phyloP scores from a whole-genome alignment of 164 flowering plant species.

The Kalanchoe fedtschenkoi region DNA sequence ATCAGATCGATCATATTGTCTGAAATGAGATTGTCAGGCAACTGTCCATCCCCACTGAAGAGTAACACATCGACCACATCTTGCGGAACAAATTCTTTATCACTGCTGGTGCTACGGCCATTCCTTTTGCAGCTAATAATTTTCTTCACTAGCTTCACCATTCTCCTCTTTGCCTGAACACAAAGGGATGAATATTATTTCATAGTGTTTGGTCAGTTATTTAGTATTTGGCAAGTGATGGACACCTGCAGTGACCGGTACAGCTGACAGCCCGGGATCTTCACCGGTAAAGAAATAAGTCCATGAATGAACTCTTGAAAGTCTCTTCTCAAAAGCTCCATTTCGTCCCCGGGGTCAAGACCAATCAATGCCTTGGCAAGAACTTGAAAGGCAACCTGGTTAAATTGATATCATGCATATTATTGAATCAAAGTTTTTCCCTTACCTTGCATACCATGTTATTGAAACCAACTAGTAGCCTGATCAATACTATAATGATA shows the following conservation, averaged over 20 bases:
- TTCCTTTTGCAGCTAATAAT: slow-evolving; percentile 35
- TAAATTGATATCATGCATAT: not conserved
- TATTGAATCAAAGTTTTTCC: too few relatives aligned
- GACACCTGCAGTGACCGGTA: slow-evolving; percentile 76
- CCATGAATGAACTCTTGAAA: slow-evolving; percentile 81
- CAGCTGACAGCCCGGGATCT: slow-evolving; percentile 71
- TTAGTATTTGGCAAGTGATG: not conserved
- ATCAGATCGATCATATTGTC: slow-evolving; percentile 86
- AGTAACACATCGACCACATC: slow-evolving; percentile 73
- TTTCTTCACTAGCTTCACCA: slow-evolving; percentile 56
- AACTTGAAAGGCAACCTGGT: slow-evolving; percentile 80
- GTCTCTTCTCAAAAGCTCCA: slow-evolving; percentile 61
- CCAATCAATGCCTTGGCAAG: slow-evolving; percentile 83
- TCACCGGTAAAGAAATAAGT: slow-evolving; percentile 77
- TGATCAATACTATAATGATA: not conserved
- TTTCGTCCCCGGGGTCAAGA: slow-evolving; percentile 64
- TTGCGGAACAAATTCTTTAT: slow-evolving; percentile 20
- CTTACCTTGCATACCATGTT: too few relatives aligned
- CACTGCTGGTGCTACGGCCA: slow-evolving; percentile 12
- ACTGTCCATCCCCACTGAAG: slow-evolving; percentile 36
- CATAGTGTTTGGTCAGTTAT: not conserved
- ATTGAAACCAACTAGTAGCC: too few relatives aligned
- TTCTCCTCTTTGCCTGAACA: slow-evolving; percentile 74
- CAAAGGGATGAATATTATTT: not conserved
- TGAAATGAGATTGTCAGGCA: slow-evolving; percentile 62